A percentile compares a stretch with the other conserved stretches of the same genome.
These are phyloP conservation scores for Fusarium sp. DNA, from an alignment of 2,329 filamentous ascomycete genomes.

Conservation along the genomic window DNA sequence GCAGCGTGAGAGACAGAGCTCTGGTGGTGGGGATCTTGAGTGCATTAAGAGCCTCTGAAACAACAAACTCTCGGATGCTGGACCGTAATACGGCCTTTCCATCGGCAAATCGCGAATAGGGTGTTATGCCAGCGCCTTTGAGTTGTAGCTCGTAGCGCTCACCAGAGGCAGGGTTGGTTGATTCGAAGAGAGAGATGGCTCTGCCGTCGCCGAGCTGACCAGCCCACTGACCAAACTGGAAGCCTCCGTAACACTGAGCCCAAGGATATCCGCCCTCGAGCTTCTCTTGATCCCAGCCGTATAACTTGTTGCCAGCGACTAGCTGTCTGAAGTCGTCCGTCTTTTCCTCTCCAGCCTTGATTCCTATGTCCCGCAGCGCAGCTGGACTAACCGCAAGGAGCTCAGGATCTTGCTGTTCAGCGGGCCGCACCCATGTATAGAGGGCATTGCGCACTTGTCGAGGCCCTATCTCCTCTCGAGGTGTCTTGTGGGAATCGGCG, in stretches of 20 bases:
- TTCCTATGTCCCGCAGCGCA: slow-evolving; percentile 82
- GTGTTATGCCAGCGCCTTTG: slow-evolving; percentile 92
- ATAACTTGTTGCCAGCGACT: slow-evolving; percentile 83
- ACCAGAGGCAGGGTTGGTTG: slow-evolving; percentile 76
- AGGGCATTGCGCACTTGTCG: slow-evolving; percentile 85
- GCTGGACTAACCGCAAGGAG: slow-evolving; percentile 81
- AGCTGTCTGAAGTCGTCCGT: slow-evolving; percentile 79
- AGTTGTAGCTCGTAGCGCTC: slow-evolving; percentile 88
- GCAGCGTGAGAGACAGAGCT: slow-evolving; percentile 81
- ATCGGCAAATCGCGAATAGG: slow-evolving; percentile 96
- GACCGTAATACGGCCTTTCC: slow-evolving; percentile 92
- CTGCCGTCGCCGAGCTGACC: slow-evolving; percentile 94
- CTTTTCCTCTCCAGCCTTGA: slow-evolving; percentile 72
- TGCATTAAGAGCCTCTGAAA: slow-evolving; percentile 87
- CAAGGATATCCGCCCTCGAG: slow-evolving; percentile 85
- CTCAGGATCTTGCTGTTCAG: slow-evolving; percentile 75
- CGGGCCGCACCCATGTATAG: slow-evolving; percentile 91
- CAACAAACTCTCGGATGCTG: slow-evolving; percentile 92
- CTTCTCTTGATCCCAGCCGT: slow-evolving; percentile 77
- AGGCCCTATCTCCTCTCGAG: slow-evolving; percentile 78
- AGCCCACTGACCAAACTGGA: slow-evolving; percentile 86
- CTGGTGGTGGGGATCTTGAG: slow-evolving; percentile 86
- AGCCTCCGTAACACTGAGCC: slow-evolving; percentile 97
- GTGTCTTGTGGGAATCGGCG: slow-evolving; percentile 79
- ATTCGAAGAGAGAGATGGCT: slow-evolving; percentile 93